phyloP scores from a whole-genome alignment of 2,329 filamentous ascomycete species.

The Arthrocladium fulminans region DNA sequence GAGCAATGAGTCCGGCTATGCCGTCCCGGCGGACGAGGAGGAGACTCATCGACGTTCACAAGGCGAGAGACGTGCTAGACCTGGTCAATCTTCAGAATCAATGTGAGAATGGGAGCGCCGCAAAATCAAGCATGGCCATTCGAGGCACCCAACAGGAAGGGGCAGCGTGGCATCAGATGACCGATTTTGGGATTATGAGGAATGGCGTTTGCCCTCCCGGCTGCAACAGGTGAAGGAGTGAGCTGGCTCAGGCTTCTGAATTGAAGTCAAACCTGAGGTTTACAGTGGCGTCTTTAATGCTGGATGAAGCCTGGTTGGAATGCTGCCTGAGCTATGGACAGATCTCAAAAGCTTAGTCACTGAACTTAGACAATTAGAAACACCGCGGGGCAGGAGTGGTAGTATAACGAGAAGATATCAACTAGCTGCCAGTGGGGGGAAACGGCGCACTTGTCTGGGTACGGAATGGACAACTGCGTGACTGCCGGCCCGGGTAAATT shows the following conservation, averaged over 20 bases:
- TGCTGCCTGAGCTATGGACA: no score
- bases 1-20: constrained; percentile 1
- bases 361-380: background rate
- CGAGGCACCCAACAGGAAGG: background rate
- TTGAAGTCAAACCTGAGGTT: constrained; percentile 3
- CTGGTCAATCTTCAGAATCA: background rate
- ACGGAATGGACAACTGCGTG: no score
- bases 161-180: background rate
- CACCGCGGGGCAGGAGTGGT: background rate
- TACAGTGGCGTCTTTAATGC: background rate
- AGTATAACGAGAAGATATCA: no score
- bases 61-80: background rate
- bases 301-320: no score
- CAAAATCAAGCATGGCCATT: background rate
- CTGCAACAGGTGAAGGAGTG: background rate
- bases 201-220: background rate
- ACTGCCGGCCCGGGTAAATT: no score
- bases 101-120: background rate
- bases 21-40: background rate
- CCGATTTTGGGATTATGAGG: background rate
- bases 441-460: no score
- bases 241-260: background rate
- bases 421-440: no score
- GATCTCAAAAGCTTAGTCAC: no score
- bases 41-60: background rate